Base-by-base conservation (phyloP, 805 yeast genomes). In the Ogataea zsoltii region DNA sequence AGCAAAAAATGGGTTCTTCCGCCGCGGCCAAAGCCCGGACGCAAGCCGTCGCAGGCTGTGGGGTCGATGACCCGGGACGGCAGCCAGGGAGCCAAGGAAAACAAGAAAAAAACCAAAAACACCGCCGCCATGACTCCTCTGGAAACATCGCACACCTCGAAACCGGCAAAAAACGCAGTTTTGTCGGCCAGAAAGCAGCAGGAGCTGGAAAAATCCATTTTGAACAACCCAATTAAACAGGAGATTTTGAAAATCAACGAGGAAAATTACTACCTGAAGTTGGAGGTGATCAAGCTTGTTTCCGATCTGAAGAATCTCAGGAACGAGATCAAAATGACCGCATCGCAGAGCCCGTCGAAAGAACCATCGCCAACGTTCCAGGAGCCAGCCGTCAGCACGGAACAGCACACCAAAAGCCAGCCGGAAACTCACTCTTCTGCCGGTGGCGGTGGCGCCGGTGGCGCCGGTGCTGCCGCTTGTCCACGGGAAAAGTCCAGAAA, bases 1-100 rank as follows among this genome's bases (percentile, higher is more conserved):
- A 83, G 90, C 41, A 84, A 84, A 58, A 82, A 80, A 58, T 88
- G 94, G 91, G 90, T 85, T 7, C 68, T 86, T 25, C 96, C 95
- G 2, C 95, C 95, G 10, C 72, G 94, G 53, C 94, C 95, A 19
- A 83, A 86, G 53, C 86, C 87, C 0, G 87, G 86, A 16, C 67
- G 83, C 41, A 79, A 79, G 53, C 82, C 82, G 2, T 61, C 56
- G n/a, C 55, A 52, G 31, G 45, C 49, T 16, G 37, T 38, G 17
- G 29, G 46, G 11, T 3, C 42, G 12, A 5, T 26, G 21, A 11
- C 25, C 28, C 43, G 46, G 18, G 45, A 51, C 18, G 39, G 37
- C 42, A 12, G 44, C 15, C 12, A 17, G 23, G 32, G 38, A 30
- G 44, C 39, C 14, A 48, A 50, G 29, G 51, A 42, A 36, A 21